Conservation (phyloP, 2,329 filamentous ascomycete genomes). For the Macrophomina pseudophaseolina region DNA sequence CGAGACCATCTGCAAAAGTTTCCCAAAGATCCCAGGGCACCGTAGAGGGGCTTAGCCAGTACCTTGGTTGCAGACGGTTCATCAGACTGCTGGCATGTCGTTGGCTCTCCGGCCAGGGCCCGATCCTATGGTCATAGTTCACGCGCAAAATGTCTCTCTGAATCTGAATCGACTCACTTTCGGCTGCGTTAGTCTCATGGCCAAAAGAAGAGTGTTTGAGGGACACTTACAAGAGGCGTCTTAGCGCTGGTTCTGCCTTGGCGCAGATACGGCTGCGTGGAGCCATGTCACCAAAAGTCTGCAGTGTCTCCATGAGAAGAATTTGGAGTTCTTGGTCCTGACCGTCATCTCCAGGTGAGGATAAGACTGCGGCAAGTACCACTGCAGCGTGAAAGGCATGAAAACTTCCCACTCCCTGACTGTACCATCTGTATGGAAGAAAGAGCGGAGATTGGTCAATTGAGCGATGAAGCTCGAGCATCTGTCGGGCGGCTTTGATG, state of each 20-base stretch:
- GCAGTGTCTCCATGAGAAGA: not conserved
- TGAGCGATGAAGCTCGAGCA: constrained; percentile 5
- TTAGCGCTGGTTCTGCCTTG: not conserved
- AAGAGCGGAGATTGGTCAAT: not conserved
- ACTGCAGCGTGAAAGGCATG: not conserved
- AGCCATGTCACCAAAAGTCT: not conserved
- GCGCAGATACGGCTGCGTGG: not conserved
- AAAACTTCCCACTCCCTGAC: not conserved
- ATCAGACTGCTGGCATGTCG: not conserved
- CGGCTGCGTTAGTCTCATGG: not conserved
- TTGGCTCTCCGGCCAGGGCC: not conserved
- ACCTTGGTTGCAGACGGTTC: not conserved
- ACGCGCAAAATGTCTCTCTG: not conserved
- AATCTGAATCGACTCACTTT: not conserved
- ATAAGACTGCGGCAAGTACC: not conserved
- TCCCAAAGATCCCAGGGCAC: not conserved
- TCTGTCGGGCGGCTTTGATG: constrained; percentile 9
- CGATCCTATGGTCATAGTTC: not conserved
- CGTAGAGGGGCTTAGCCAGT: not conserved
- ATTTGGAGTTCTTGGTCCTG: not conserved
- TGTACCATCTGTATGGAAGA: not conserved
- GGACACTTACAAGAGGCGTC: not conserved
- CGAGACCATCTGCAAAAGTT: not conserved
- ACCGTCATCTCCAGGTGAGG: not conserved
- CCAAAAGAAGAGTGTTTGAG: not conserved